These are phyloP conservation scores for Apophysomyces sp. DNA, from an alignment of 371 early-diverging fungal species.

Conservation along the genomic window DNA sequence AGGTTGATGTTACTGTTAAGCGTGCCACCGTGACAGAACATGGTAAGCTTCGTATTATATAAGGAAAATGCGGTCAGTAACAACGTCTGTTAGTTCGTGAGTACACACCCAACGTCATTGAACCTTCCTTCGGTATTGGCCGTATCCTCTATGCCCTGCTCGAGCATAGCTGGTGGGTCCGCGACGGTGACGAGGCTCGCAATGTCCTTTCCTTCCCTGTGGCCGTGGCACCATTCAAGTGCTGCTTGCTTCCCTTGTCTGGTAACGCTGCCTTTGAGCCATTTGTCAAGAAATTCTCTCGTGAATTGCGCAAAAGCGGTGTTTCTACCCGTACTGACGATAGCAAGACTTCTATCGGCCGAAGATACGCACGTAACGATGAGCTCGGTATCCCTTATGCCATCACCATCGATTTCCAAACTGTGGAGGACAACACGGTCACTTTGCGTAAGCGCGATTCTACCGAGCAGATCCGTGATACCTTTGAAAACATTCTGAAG, in stretches of 20 bases:
- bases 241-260: conserved; percentile 89
- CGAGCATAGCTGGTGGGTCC: conserved; percentile 95
- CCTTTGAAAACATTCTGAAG: conserved; percentile 68
- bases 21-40: conserved; percentile 77
- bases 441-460: conserved; percentile 99
- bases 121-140: conserved; percentile 99
- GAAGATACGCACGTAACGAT: conserved; percentile 98
- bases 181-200: conserved; percentile 92
- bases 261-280: conserved; percentile 77
- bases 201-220: conserved; percentile 91
- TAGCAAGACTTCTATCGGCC: conserved; percentile 93
- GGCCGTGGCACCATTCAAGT: conserved; percentile 93
- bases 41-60: conserved; percentile 45
- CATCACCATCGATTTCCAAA: conserved; percentile 98
- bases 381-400: conserved; percentile 99
- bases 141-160: conserved; percentile 98
- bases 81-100: conserved; percentile 75
- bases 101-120: conserved; percentile 98
- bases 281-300: conserved; percentile 62
- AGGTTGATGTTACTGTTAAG: conserved; percentile 73
- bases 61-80: background rate
- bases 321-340: conserved; percentile 85
- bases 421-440: conserved; percentile 90
- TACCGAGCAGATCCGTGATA: conserved; percentile 93
- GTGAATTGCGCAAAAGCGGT: conserved; percentile 42